Evolutionary conservation across 2,329 filamentous ascomycete genomes (phyloP), one percentile per base, ranked within the genome.

Genomic region (Ceratocystis cacaofunesta): DNA sequence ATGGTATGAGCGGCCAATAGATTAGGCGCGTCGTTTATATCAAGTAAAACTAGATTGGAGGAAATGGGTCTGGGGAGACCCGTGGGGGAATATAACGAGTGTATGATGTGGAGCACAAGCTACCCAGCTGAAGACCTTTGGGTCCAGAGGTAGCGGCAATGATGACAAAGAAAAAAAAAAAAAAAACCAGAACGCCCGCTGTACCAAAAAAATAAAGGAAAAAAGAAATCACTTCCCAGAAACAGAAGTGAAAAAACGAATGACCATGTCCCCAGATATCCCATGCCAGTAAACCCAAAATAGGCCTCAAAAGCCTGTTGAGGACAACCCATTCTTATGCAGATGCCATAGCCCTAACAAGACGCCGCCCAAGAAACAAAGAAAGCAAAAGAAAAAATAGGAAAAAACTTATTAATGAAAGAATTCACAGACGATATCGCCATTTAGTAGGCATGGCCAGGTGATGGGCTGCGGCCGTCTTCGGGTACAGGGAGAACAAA

Each of bases 371-470:
- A 58, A 64, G 19, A 50, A 48, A 48, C 25, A 43, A 17, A 62
- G 5, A 55, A 58, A 62, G 61, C 17, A 55, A 30, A 48, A n/a
- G 5, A 30, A 41, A 30, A 48, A n/a, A 15, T 4, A 19, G 22
- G 2, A 50, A n/a, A 55, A 55, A 36, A 30, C 22, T 5, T 36
- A 6, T 41, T 25, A 22, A 25, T 17, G 28, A 19, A 28, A 41
- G 17, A 55, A 19, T 19, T 48, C 44, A 55, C 22, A 30, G 50
- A 6, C 50, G 17, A 17, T 3, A 1, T 28, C 41, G 8, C 28
- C 25, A 15, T 41, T 43, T 50, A 66, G 19, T 66, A 66, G 10
- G 65, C 65, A 36, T 58, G 52, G 6, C 65, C 65, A 22, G 65
- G 65, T 28, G 57, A 55, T n/a, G 52, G 41, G 15, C 19, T 61